Percentiles rank a stretch among this genome's conserved stretches.
Conservation (phyloP, 371 early-diverging fungal species). For the Choanephora cucurbitarum region DNA sequence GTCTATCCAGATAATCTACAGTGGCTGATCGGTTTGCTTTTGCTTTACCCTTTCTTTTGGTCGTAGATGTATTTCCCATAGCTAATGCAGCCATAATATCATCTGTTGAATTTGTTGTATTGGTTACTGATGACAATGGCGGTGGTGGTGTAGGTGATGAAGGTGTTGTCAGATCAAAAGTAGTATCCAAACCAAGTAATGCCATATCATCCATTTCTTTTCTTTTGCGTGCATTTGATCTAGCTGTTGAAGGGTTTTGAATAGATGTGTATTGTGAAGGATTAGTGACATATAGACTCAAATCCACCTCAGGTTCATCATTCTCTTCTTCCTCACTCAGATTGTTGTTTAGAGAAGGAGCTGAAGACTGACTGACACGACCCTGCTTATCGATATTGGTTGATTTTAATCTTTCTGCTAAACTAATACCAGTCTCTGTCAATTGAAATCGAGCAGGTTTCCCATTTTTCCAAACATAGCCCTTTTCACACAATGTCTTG, state of each 20-base stretch:
- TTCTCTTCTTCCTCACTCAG: no score
- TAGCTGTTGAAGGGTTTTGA: neutral
- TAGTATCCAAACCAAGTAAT: no score
- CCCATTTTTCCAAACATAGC: constrained; percentile 66
- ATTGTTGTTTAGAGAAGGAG: no score
- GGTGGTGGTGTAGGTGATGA: no score
- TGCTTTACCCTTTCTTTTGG: neutral
- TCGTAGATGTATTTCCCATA: neutral
- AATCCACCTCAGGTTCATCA: neutral
- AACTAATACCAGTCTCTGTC: constrained; percentile 70
- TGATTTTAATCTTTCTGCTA: constrained; percentile 56
- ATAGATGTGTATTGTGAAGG: no score
- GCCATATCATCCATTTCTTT: no score
- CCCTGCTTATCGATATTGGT: neutral
- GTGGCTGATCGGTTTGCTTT: neutral
- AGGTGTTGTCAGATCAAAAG: no score
- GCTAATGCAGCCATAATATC: neutral
- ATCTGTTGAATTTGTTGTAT: neutral
- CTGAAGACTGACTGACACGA: neutral
- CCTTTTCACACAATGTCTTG: constrained; percentile 68
- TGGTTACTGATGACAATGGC: neutral
- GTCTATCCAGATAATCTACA: constrained; percentile 3
- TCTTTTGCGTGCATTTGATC: neutral
- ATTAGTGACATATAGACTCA: neutral
- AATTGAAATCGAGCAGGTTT: constrained; percentile 66